Percentiles rank a stretch among this genome's conserved stretches.
phyloP scores from a whole-genome alignment of 495 filamentous ascomycete species.

The Aspergillus sclerotiicarbonarius region DNA sequence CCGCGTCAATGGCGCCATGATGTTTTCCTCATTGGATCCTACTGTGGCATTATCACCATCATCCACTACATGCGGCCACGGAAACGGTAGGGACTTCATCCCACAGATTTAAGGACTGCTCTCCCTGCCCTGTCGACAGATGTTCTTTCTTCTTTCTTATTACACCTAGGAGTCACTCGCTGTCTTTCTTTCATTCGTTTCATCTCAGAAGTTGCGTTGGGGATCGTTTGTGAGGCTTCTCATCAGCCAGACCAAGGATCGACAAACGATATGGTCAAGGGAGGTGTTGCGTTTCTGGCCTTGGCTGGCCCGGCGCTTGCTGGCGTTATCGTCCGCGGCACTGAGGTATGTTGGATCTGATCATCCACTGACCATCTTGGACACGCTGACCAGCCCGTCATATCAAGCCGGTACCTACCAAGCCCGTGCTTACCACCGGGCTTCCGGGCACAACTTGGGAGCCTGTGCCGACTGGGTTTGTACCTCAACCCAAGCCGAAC shows the following conservation, averaged over 20 bases:
- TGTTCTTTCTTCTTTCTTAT: conserved; percentile 17
- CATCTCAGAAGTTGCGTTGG: conserved; percentile 20
- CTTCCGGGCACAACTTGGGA: conserved; percentile 11
- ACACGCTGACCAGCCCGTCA: conserved; percentile 3
- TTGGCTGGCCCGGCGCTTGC: conserved; percentile 42
- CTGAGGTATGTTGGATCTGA: conserved; percentile 12
- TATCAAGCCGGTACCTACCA: conserved; percentile 3
- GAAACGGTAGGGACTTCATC: conserved; percentile 17
- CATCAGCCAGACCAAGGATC: conserved; percentile 12
- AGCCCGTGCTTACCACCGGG: conserved; percentile 13
- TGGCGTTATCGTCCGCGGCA: conserved; percentile 36
- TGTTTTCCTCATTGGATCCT: conserved; percentile 23
- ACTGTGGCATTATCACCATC: conserved; percentile 28
- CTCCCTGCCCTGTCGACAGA: conserved; percentile 2
- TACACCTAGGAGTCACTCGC: conserved; percentile 23
- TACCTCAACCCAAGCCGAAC: conserved; percentile 2
- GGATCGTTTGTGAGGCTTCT: conserved; percentile 13
- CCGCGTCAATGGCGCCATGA: conserved; percentile 5
- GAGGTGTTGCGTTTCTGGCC: conserved; percentile 39
- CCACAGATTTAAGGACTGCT: conserved; percentile 32
- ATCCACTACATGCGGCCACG: conserved; percentile 10
- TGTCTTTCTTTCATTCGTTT: conserved; percentile 41
- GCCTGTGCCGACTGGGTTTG: conserved; percentile 8
- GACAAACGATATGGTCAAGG: conserved; percentile 41
- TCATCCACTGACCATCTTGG: neutral